Conservation (phyloP, 768 basidiomycete genomes). For the Hericium rajendrae region DNA sequence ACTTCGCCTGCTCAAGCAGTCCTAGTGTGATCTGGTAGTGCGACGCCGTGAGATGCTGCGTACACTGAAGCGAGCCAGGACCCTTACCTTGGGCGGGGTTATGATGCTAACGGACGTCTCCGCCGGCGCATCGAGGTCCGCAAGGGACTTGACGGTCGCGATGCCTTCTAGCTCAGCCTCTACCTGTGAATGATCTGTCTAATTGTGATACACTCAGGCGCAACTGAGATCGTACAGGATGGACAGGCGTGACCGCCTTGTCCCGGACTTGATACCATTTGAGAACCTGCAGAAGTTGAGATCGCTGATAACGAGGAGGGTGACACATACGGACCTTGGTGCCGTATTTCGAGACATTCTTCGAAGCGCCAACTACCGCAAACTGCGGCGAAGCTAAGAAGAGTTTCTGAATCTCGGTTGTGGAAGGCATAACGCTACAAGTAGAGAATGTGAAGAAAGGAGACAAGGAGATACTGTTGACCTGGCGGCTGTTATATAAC, state of each 20-base stretch:
- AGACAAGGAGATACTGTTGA: not conserved
- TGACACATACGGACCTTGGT: slow-evolving; percentile 43
- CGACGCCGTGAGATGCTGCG: not conserved
- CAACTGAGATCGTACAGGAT: slow-evolving; percentile 41
- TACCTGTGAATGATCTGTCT: slow-evolving; percentile 33
- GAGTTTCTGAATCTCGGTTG: slow-evolving; percentile 34
- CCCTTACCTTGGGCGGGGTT: slow-evolving; percentile 58
- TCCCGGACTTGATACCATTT: slow-evolving; percentile 63
- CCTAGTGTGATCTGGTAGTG: slow-evolving; percentile 53
- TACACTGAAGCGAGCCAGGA: not conserved
- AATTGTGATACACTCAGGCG: not conserved
- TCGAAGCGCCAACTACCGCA: slow-evolving; percentile 80
- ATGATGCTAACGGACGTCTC: slow-evolving; percentile 72
- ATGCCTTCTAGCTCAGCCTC: slow-evolving; percentile 62
- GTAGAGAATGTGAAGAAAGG: not conserved
- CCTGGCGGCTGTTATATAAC: no score
- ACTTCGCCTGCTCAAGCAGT: slow-evolving; percentile 56
- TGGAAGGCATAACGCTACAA: slow-evolving; percentile 7
- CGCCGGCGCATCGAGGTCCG: slow-evolving; percentile 46
- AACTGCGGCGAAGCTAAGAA: slow-evolving; percentile 58
- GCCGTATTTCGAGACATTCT: slow-evolving; percentile 68
- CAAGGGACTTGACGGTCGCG: slow-evolving; percentile 42
- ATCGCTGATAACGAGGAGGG: not conserved
- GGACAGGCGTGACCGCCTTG: slow-evolving; percentile 60
- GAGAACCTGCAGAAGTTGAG: slow-evolving; percentile 42